A percentile compares a stretch with the other conserved stretches of the same genome.
Conservation (phyloP, 176 grass and related monocot genomes). For the Puccinellia tenuiflora region DNA sequence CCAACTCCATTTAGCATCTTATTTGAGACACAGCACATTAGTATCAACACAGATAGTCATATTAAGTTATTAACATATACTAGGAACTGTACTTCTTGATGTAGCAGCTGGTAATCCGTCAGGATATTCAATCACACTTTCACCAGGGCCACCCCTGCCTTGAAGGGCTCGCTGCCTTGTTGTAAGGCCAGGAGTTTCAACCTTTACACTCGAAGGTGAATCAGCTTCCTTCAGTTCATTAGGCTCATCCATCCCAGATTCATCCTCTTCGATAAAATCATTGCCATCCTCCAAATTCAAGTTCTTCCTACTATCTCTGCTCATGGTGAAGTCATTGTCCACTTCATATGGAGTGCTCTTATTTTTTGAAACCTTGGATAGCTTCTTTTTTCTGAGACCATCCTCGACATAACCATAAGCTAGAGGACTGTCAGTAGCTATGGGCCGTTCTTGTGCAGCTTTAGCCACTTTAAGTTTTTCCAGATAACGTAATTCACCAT, state of each 20-base stretch:
- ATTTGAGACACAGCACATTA: slow-evolving; percentile 8
- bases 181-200: slow-evolving; percentile 55
- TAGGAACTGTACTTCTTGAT: slow-evolving; percentile 76
- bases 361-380: slow-evolving; percentile 38
- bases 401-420: slow-evolving; percentile 47
- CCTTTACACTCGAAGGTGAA: slow-evolving; percentile 35
- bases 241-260: slow-evolving; percentile 54
- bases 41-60: slow-evolving; percentile 19
- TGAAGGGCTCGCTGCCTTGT: slow-evolving; percentile 91
- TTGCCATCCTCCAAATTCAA: slow-evolving; percentile 36
- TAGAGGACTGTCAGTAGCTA: slow-evolving; percentile 12
- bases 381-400: slow-evolving; percentile 53
- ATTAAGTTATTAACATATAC: slow-evolving; percentile 36
- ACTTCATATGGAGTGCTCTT: slow-evolving; percentile 50
- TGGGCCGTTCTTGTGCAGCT: slow-evolving; percentile 36
- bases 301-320: slow-evolving; percentile 48
- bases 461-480: slow-evolving; percentile 63
- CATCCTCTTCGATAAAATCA: slow-evolving; percentile 70
- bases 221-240: slow-evolving; percentile 32
- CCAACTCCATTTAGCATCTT: slow-evolving; percentile 19
- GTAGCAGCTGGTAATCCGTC: slow-evolving; percentile 77
- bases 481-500: slow-evolving; percentile 54
- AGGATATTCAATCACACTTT: slow-evolving; percentile 80
- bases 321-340: slow-evolving; percentile 65
- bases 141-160: slow-evolving; percentile 68